These are phyloP conservation scores for Tetraselmis chui DNA, from an alignment of 139 green algal genomes.

Conservation along the genomic window DNA sequence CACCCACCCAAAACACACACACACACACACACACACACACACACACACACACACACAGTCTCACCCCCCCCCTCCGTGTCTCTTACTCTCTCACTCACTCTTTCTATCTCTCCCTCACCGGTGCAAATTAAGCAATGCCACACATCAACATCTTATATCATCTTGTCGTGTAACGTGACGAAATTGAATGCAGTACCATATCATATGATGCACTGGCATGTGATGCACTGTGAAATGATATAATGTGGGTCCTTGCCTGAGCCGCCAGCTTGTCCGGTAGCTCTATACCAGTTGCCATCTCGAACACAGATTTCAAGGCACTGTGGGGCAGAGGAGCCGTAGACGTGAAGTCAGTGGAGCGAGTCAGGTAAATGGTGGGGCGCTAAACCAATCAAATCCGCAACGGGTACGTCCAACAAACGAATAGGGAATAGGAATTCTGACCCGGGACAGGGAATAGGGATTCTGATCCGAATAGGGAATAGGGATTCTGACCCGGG, in stretches of 20 bases:
- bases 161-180: slow-evolving; percentile 4
- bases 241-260: background rate
- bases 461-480: background rate
- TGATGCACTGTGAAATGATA: background rate
- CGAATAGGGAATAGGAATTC: no score
- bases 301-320: background rate
- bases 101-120: no score
- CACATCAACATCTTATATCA: background rate
- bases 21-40: no score
- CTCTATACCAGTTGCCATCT: background rate
- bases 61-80: no score
- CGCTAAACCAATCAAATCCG: background rate
- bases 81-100: background rate
- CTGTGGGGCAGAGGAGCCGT: background rate
- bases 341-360: no score
- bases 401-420: background rate
- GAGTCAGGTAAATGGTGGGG: no score
- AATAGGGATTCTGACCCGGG: no score
- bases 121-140: slow-evolving; percentile 5
- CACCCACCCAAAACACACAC: no score
- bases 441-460: background rate
- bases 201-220: background rate
- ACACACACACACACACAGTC: no score
- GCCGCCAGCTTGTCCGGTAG: background rate
- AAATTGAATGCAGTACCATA: slow-evolving; percentile 6